A percentile compares a stretch with the other conserved stretches of the same genome.
Conservation (phyloP, 805 yeast genomes). For the Clavispora vitiphila region DNA sequence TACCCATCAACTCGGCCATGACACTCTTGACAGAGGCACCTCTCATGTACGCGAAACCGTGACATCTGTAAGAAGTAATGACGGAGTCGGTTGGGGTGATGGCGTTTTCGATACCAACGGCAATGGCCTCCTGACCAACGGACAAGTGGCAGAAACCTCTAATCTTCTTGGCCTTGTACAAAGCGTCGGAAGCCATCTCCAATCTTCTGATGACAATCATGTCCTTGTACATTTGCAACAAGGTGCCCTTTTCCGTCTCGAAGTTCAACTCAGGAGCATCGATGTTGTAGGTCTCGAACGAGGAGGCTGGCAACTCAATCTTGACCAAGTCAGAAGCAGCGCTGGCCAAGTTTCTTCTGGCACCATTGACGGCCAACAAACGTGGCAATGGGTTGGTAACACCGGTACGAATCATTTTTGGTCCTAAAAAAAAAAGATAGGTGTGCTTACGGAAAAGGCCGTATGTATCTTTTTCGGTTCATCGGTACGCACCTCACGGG, state of each 20-base stretch:
- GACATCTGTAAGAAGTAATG: slow-evolving; percentile 97
- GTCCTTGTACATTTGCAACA: slow-evolving; percentile 93
- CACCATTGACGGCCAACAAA: slow-evolving; percentile 15
- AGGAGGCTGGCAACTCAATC: slow-evolving; percentile 68
- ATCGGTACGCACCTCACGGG: slow-evolving; percentile 12
- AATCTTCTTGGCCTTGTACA: slow-evolving; percentile 96
- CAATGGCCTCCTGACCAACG: slow-evolving; percentile 98
- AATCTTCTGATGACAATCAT: slow-evolving; percentile 91
- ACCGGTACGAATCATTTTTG: slow-evolving; percentile 15
- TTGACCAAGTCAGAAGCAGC: slow-evolving; percentile 32
- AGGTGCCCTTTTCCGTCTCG: slow-evolving; percentile 72
- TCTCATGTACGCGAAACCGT: slow-evolving; percentile 95
- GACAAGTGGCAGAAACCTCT: slow-evolving; percentile 99
- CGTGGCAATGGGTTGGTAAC: slow-evolving; percentile 14
- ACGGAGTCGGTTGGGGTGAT: slow-evolving; percentile 79
- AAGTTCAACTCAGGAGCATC: slow-evolving; percentile 63
- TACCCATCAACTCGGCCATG: slow-evolving; percentile 95
- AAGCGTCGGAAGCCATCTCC: slow-evolving; percentile 98
- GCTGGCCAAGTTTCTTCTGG: slow-evolving; percentile 34
- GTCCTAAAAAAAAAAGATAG: slow-evolving; percentile 3
- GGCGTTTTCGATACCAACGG: slow-evolving; percentile 97
- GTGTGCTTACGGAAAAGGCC: not conserved
- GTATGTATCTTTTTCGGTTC: slow-evolving; percentile 1
- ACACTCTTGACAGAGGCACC: slow-evolving; percentile 89
- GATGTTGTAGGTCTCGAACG: slow-evolving; percentile 82